Base-by-base conservation (phyloP, 768 basidiomycete genomes). In the Boletus reticuloceps region DNA sequence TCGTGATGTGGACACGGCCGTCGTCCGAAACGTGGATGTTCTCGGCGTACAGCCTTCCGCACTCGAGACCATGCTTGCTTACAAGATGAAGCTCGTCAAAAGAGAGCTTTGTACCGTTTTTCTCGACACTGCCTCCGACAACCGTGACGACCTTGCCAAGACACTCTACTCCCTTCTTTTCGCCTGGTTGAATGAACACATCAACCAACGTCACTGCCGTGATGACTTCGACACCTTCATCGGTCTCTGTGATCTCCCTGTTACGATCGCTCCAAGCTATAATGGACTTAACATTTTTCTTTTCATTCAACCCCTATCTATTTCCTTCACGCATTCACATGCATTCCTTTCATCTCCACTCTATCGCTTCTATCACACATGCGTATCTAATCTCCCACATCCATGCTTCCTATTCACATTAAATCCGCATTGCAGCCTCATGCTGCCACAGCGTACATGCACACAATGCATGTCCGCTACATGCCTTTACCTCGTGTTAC, bases 71-170 rank as follows among this genome's bases (percentile, higher is more conserved):
- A 81, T 90, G 0, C 77, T 99, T 40, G 91, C 93, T 0, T 96
- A 94, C 82, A 91, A 88, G 74, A 94, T 93, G 1, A 91, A 91
- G 70, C 76, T 98, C 52, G 84, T 98, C 66, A 90, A 93, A 71
- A 97, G 94, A 75, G 95, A 98, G 72, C 78, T 97, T n/a, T 97
- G 94, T 71, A 97, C 94, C 0, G 88, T 97, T 27, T 97, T 98
- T 75, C 82, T 98, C 45, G 95, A 98, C 67, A 86, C 91, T 50
- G 93, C 96, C 3, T 87, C 91, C 0, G 88, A 90, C 64, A 97
- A 98, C 62, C 79, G 95, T 43, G 96, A 98, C 66, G 93, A 96
- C 69, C 85, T 99, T 36, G 92, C 95, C 19, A 89, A 94, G 69
- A 89, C 91, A 0, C 80, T 98, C 0, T 98, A 98, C 69, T 93